These are phyloP conservation scores for Pleurozium schreberi DNA, from an alignment of 225 moss, liverwort and hornwort genomes.

Conservation along the genomic window DNA sequence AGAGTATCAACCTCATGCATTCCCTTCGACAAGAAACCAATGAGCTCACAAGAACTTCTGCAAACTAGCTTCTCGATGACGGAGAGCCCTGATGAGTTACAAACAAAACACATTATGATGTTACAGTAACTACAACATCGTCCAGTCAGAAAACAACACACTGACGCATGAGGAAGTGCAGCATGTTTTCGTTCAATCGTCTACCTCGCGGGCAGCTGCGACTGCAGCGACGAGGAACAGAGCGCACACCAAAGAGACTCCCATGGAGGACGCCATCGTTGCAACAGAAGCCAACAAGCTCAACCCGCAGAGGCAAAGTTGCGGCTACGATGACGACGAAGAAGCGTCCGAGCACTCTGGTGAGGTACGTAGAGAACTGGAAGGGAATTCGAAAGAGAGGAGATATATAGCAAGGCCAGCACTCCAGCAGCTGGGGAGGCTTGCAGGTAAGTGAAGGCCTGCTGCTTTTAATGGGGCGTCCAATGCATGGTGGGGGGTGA, in stretches of 20 bases:
- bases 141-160: too few species aligned
- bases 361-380: background rate
- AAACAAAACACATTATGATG: too few species aligned
- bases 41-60: too few species aligned
- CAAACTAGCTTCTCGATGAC: too few species aligned
- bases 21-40: too few species aligned
- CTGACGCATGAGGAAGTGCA: background rate
- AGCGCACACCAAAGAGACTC: background rate
- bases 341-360: background rate
- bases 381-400: background rate
- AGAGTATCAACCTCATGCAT: too few species aligned
- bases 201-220: background rate
- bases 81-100: too few species aligned
- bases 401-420: constrained; percentile 21
- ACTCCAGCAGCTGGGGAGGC: background rate
- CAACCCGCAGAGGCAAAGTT: rapidly evolving
- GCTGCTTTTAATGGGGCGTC: constrained; percentile 5
- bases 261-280: background rate
- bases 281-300: background rate
- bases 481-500: background rate
- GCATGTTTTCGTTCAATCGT: rapidly evolving
- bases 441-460: too few species aligned
- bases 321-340: background rate
- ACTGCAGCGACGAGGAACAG: background rate
- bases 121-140: too few species aligned